Conservation (phyloP, 2,329 filamentous ascomycete species). For the Talaromyces sp. region DNA sequence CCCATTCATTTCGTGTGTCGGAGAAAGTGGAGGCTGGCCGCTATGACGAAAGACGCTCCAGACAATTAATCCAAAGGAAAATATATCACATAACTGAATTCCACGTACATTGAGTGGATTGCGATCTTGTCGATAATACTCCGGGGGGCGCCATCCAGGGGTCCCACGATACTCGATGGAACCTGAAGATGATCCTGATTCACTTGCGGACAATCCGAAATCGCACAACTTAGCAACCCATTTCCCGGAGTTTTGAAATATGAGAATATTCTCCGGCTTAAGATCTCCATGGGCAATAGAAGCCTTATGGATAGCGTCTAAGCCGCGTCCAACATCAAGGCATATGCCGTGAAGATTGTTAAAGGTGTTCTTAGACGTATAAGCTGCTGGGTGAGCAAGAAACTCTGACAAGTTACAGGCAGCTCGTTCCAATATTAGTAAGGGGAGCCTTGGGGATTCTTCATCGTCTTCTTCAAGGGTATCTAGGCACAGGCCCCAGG, state of each 20-base stretch:
- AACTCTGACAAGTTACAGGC: background rate
- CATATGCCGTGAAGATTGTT: background rate
- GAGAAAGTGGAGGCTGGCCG: background rate
- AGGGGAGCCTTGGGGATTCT: background rate
- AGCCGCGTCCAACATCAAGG: background rate
- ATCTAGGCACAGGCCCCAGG: background rate
- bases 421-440: background rate
- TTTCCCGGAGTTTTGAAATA: background rate
- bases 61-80: background rate
- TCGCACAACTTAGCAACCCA: background rate
- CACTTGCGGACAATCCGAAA: background rate
- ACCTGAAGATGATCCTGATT: background rate
- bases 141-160: background rate
- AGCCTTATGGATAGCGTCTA: background rate
- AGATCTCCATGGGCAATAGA: background rate
- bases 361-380: background rate
- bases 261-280: background rate
- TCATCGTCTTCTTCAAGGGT: background rate
- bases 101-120: background rate
- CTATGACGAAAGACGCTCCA: background rate
- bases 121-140: background rate
- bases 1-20: background rate
- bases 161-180: background rate
- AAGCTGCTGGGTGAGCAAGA: background rate
- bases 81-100: background rate